phyloP scores from a whole-genome alignment of 495 filamentous ascomycete genomes.

The Penicillium coffeae region DNA sequence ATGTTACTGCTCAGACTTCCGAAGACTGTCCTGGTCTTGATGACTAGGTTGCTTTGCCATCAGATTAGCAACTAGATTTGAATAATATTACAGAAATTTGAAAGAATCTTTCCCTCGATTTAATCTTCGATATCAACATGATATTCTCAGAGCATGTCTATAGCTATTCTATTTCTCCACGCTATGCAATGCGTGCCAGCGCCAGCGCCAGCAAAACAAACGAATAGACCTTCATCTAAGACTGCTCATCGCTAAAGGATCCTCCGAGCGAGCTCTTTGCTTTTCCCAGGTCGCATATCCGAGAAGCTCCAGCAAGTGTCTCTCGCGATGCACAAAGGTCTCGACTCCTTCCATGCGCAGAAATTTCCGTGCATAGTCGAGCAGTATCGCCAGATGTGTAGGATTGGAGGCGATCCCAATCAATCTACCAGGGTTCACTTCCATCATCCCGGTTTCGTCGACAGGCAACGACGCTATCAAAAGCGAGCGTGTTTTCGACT shows the following conservation, averaged over 20 bases:
- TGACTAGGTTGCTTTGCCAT: not conserved
- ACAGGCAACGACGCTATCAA: conserved; percentile 7
- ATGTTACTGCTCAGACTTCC: conserved; percentile 12
- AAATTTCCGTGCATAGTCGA: conserved; percentile 25
- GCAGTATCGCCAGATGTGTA: conserved; percentile 7
- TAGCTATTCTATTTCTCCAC: not conserved
- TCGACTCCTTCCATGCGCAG: conserved; percentile 23
- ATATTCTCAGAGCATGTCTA: too few relatives aligned
- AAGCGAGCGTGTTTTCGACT: conserved; percentile 15
- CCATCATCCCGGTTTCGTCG: not conserved
- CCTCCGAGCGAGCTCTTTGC: conserved; percentile 5
- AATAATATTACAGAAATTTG: too few relatives aligned
- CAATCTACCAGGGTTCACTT: conserved; percentile 18
- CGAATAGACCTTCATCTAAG: too few relatives aligned
- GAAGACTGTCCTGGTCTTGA: conserved; percentile 26
- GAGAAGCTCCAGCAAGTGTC: conserved; percentile 40
- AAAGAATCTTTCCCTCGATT: too few relatives aligned
- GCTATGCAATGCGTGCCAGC: not conserved
- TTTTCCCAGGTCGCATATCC: conserved; percentile 40
- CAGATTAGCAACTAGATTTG: too few relatives aligned
- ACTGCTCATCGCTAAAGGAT: not conserved
- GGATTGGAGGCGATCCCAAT: conserved; percentile 5
- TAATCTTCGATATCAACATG: too few relatives aligned
- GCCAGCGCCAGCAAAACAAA: too few relatives aligned
- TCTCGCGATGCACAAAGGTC: conserved; percentile 38